phyloP scores from a whole-genome alignment of 164 flowering plant genomes.

The Liquidambar formosana region DNA sequence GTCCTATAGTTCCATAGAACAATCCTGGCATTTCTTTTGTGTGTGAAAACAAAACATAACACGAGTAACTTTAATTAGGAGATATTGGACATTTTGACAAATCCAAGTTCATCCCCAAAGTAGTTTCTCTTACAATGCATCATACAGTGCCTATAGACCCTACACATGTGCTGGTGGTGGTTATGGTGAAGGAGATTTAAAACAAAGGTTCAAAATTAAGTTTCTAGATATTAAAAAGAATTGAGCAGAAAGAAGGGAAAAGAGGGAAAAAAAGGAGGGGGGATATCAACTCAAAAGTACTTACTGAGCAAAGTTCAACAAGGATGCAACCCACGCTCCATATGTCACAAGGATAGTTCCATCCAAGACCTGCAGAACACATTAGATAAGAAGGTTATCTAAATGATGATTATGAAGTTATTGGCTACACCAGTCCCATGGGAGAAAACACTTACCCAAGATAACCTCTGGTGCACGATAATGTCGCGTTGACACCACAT shows the following conservation, averaged over 20 bases:
- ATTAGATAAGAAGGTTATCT: neutral
- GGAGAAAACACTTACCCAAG: conserved; percentile 45
- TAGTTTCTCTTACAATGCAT: too few species aligned
- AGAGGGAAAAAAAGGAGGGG: neutral
- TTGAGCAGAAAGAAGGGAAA: neutral
- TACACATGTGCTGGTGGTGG: too few species aligned
- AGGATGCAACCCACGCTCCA: conserved; percentile 98
- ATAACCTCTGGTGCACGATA: conserved; percentile 84
- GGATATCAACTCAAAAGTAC: conserved; percentile 18
- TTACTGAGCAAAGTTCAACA: conserved; percentile 89
- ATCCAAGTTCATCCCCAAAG: too few species aligned
- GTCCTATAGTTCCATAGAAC: too few species aligned
- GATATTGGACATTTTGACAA: too few species aligned
- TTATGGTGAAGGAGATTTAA: too few species aligned
- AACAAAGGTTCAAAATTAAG: too few species aligned
- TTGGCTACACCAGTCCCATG: neutral
- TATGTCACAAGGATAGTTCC: conserved; percentile 91
- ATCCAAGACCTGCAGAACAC: conserved; percentile 74
- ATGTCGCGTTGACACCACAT: conserved; percentile 78
- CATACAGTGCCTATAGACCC: too few species aligned
- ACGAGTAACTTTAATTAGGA: too few species aligned
- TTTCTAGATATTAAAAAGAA: neutral
- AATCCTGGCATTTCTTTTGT: too few species aligned
- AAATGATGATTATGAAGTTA: neutral
- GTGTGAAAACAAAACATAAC: too few species aligned